phyloP scores from a whole-genome alignment of 805 yeast genomes.

The Kuraishia piskuri region DNA sequence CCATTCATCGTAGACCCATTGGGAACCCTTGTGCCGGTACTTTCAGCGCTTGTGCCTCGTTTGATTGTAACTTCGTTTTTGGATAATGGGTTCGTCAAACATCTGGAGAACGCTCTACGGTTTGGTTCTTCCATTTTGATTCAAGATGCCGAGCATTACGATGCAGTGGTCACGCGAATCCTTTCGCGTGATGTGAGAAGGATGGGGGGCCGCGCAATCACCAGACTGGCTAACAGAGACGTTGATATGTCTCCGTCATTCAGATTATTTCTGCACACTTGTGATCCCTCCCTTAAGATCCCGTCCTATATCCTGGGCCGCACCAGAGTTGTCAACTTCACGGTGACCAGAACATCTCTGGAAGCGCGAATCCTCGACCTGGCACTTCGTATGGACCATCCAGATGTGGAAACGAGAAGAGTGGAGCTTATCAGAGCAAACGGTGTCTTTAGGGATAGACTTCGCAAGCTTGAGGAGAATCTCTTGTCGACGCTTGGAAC shows the following conservation, averaged over 20 bases:
- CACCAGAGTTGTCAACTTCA: slow-evolving; percentile 58
- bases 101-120: slow-evolving; percentile 69
- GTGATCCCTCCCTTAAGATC: slow-evolving; percentile 38
- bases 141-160: slow-evolving; percentile 72
- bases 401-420: slow-evolving; percentile 59
- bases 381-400: slow-evolving; percentile 45
- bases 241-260: slow-evolving; percentile 65
- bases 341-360: slow-evolving; percentile 60
- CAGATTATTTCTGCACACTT: slow-evolving; percentile 50
- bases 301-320: slow-evolving; percentile 55
- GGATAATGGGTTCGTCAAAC: slow-evolving; percentile 56
- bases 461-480: slow-evolving; percentile 48
- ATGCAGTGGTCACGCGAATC: slow-evolving; percentile 62
- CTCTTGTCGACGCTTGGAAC: slow-evolving; percentile 50
- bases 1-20: slow-evolving; percentile 75
- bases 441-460: slow-evolving; percentile 46
- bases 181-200: slow-evolving; percentile 50
- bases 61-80: slow-evolving; percentile 59
- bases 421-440: slow-evolving; percentile 43
- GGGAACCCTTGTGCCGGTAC: slow-evolving; percentile 31
- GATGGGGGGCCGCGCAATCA: slow-evolving; percentile 62
- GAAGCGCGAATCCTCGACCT: slow-evolving; percentile 54
- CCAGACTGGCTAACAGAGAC: slow-evolving; percentile 51
- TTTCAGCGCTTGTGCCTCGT: slow-evolving; percentile 27
- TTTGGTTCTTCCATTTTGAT: slow-evolving; percentile 75